Base-by-base conservation (phyloP, 2,329 filamentous ascomycete genomes). In the Hymenoscyphus scutula region DNA sequence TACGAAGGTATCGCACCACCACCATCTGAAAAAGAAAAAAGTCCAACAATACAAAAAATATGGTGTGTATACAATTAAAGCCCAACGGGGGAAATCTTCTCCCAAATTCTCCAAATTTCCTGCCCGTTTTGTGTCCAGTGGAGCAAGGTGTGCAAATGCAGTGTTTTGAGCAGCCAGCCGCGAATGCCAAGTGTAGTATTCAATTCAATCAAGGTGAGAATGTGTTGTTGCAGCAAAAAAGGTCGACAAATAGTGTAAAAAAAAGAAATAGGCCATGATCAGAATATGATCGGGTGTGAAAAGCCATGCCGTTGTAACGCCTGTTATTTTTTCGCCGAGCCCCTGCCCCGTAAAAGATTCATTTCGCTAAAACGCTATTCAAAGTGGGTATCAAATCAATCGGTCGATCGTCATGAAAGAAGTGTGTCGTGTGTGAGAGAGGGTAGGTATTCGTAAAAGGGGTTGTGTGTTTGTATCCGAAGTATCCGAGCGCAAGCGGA, bases 351-450 rank as follows among this genome's bases (percentile, higher is more conserved):
- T n/a, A n/a, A 59, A 62, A 70, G 62, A 70, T 68, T 68, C 69
- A n/a, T n/a, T 63, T 70, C 72, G 72, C 72, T 74, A 74, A 74
- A 73, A 74, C 69, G 71, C 72, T 73, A 70, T 73, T 72, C 71
- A 73, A 72, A 74, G 70, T 70, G 71, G 71, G 71, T 73, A 74
- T 74, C 72, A 72, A 73, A 71, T 73, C 68, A 68, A 69, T 68
- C 65, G 64, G 60, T 68, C 62, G 64, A 67, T 60, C 64, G 58
- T 64, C 59, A 51, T 62, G 41, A 54, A 55, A 38, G 37, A 38
- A 53, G 51, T 53, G 65, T 60, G 60, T 66, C 48, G 60, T 66
- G 61, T 58, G 60, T 54, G 23, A 38, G n/a, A n/a, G n/a, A n/a
- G n/a, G n/a, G n/a, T n/a, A n/a, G n/a, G 37, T 54, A 30, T 25